A percentile compares a stretch with the other conserved stretches of the same genome.
phyloP scores from a whole-genome alignment of 73 alveolate genomes.

The Tetrahymena elliotti region DNA sequence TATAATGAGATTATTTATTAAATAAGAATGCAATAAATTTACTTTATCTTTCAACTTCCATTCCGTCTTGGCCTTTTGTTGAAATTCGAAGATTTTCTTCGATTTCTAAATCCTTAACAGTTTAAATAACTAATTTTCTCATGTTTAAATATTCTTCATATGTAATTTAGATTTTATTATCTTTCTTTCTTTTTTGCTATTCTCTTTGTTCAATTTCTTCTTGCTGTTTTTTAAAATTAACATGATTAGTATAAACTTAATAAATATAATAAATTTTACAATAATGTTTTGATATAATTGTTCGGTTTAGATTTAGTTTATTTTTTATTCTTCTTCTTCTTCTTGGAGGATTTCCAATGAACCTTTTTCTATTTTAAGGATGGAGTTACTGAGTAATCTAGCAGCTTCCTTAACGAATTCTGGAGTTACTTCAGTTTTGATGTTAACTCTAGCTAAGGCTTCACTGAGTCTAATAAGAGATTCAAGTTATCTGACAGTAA shows the following conservation, averaged over 20 bases:
- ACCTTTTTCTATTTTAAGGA: slow-evolving; percentile 59
- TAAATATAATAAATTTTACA: neutral
- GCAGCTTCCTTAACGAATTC: slow-evolving; percentile 84
- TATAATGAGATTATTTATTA: too few relatives aligned
- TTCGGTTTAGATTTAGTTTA: neutral
- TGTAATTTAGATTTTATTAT: neutral
- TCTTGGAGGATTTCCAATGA: neutral
- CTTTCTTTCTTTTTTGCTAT: neutral
- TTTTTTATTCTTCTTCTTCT: neutral
- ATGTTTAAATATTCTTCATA: neutral
- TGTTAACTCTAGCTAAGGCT: slow-evolving; percentile 91
- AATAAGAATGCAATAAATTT: too few relatives aligned
- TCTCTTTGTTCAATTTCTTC: neutral
- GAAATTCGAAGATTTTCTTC: neutral
- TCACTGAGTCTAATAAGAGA: slow-evolving; percentile 90
- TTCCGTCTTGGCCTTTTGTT: neutral
- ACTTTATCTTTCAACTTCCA: neutral
- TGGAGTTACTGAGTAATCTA: slow-evolving; percentile 73
- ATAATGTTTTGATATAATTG: neutral
- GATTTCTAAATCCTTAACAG: neutral
- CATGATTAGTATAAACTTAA: neutral
- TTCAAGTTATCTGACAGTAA: slow-evolving; percentile 97
- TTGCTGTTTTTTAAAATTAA: neutral
- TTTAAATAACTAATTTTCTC: neutral
- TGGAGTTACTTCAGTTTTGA: slow-evolving; percentile 64